Conservation (phyloP, 2,329 filamentous ascomycete genomes). For the Claviceps quebecensis region DNA sequence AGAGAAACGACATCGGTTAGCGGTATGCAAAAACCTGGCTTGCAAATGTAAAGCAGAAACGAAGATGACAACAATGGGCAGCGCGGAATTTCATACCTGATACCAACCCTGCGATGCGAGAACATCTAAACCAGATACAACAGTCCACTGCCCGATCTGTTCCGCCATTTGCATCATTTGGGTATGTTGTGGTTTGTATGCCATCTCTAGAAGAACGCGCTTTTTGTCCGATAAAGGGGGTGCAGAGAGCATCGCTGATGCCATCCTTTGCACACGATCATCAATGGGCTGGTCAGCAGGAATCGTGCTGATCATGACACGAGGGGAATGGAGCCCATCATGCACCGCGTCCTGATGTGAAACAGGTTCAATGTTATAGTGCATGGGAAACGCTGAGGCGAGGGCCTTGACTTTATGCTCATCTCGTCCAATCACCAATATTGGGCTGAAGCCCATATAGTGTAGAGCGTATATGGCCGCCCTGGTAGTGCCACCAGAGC, state of each 20-base stretch:
- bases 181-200: slow-evolving; percentile 79
- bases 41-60: background rate
- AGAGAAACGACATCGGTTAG: background rate
- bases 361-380: slow-evolving; percentile 58
- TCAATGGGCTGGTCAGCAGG: slow-evolving; percentile 82
- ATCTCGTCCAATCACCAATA: slow-evolving; percentile 77
- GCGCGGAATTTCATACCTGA: slow-evolving; percentile 44
- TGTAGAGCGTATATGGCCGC: slow-evolving; percentile 83
- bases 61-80: slow-evolving; percentile 6
- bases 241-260: slow-evolving; percentile 39
- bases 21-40: background rate
- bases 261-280: slow-evolving; percentile 47
- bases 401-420: slow-evolving; percentile 53
- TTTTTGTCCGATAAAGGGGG: slow-evolving; percentile 18
- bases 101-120: slow-evolving; percentile 79
- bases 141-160: slow-evolving; percentile 59
- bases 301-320: slow-evolving; percentile 77
- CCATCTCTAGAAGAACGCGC: slow-evolving; percentile 78
- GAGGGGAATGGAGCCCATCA: slow-evolving; percentile 32
- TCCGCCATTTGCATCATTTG: slow-evolving; percentile 72
- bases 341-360: slow-evolving; percentile 32
- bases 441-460: slow-evolving; percentile 67
- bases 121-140: slow-evolving; percentile 77
- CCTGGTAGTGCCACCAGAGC: slow-evolving; percentile 80
- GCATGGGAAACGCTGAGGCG: slow-evolving; percentile 54